phyloP scores from a whole-genome alignment of 352 stramenopile species.

The Globisporangium camurandrum region DNA sequence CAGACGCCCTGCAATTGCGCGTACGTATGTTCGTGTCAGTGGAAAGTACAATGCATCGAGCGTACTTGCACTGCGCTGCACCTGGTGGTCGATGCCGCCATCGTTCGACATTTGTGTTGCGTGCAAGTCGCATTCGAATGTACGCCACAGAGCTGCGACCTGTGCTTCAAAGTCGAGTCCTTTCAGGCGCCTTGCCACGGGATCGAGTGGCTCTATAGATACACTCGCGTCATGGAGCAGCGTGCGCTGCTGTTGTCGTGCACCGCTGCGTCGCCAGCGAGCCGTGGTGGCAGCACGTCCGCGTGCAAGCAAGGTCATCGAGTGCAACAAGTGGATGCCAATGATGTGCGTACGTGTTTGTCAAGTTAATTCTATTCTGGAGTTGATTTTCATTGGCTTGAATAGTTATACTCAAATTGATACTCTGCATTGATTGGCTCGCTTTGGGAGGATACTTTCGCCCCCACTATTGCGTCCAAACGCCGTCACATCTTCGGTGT shows the following conservation, averaged over 20 bases:
- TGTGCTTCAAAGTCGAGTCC: slow-evolving; percentile 55
- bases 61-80: neutral
- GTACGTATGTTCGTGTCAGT: neutral
- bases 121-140: slow-evolving; percentile 38
- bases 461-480: no score
- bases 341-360: no score
- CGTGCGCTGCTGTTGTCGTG: neutral
- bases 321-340: no score
- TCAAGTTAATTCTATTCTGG: no score
- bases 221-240: neutral
- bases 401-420: no score
- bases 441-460: no score
- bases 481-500: slow-evolving; percentile 1
- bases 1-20: slow-evolving; percentile 35
- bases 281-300: no score
- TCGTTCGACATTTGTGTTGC: slow-evolving; percentile 62
- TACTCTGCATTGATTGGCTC: no score
- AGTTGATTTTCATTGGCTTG: no score
- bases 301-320: no score
- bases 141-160: slow-evolving; percentile 44
- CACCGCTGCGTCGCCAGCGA: neutral
- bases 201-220: neutral
- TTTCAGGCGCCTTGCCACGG: slow-evolving; percentile 15
- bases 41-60: neutral
- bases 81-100: slow-evolving; percentile 66